Evolutionary conservation across 306 rosid genomes (phyloP).

Genomic region (Rosa persica): DNA sequence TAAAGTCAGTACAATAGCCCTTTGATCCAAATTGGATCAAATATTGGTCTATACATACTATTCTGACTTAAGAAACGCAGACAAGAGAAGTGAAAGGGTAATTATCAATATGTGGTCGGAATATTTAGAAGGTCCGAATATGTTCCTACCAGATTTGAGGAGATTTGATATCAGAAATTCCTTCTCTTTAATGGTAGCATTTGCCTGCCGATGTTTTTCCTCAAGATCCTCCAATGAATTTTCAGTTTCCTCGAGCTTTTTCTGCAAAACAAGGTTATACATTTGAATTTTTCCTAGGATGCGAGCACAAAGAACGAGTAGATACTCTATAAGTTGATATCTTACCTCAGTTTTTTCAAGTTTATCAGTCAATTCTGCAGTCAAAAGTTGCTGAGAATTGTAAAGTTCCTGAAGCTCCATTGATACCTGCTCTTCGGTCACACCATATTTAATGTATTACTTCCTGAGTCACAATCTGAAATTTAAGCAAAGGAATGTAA

Average conservation of each 20-base stretch:
- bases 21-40: background rate
- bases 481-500: constrained; percentile 22
- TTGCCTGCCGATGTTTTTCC: constrained; percentile 90
- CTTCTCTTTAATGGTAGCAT: constrained; percentile 90
- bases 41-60: background rate
- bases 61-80: background rate
- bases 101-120: background rate
- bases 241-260: constrained; percentile 81
- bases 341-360: constrained; percentile 89
- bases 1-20: too few relatives aligned
- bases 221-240: constrained; percentile 78
- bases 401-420: constrained; percentile 90
- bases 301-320: constrained; percentile 23
- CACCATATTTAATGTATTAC: constrained; percentile 20
- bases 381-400: constrained; percentile 78
- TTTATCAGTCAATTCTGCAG: constrained; percentile 74
- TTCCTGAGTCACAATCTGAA: constrained; percentile 10
- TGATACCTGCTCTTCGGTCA: constrained; percentile 62
- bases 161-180: constrained; percentile 90
- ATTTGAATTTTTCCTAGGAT: constrained; percentile 18
- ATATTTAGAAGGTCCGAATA: background rate
- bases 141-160: constrained; percentile 80
- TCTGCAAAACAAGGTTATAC: constrained; percentile 47
- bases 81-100: background rate
- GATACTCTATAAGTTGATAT: background rate